A percentile compares a stretch with the other conserved stretches of the same genome.
These are phyloP conservation scores for Leptodontidium sp. DNA, from an alignment of 2,329 filamentous ascomycete genomes.

Conservation along the genomic window DNA sequence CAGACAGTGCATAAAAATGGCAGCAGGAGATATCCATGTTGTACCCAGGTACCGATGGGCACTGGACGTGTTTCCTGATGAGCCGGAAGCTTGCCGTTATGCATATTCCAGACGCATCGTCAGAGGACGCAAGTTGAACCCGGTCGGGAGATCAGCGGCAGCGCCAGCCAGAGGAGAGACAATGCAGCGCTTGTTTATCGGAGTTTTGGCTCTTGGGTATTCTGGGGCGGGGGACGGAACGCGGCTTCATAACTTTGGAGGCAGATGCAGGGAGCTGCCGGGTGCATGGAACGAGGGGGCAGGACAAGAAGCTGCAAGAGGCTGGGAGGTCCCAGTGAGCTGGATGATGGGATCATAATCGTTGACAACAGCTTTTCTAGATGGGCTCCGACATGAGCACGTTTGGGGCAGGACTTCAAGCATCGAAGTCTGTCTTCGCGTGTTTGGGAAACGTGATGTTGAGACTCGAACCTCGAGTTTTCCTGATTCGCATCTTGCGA, in stretches of 20 bases:
- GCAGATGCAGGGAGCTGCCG: background rate
- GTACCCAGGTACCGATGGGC: background rate
- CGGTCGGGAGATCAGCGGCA: constrained; percentile 1
- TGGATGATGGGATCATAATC: background rate
- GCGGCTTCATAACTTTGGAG: background rate
- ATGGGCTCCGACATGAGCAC: background rate
- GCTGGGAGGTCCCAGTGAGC: background rate
- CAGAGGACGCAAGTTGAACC: constrained; percentile 16
- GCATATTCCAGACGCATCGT: constrained; percentile 11
- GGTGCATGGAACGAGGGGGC: constrained; percentile 1
- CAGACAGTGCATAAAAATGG: constrained; percentile 8
- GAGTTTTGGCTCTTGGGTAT: background rate
- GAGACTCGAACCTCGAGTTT: background rate
- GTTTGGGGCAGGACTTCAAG: constrained; percentile 14
- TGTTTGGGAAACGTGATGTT: constrained; percentile 1
- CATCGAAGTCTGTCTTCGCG: background rate
- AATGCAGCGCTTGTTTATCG: constrained; percentile 7
- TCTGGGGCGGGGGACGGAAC: background rate
- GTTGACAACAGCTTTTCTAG: background rate
- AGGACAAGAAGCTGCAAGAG: too few relatives aligned
- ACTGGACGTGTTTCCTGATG: background rate
- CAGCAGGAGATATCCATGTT: background rate
- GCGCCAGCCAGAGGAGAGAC: background rate
- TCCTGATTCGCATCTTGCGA: background rate
- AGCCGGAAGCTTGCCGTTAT: constrained; percentile 7